phyloP scores from a whole-genome alignment of 225 moss, liverwort and hornwort genomes.

The Physcomitrium patens region DNA sequence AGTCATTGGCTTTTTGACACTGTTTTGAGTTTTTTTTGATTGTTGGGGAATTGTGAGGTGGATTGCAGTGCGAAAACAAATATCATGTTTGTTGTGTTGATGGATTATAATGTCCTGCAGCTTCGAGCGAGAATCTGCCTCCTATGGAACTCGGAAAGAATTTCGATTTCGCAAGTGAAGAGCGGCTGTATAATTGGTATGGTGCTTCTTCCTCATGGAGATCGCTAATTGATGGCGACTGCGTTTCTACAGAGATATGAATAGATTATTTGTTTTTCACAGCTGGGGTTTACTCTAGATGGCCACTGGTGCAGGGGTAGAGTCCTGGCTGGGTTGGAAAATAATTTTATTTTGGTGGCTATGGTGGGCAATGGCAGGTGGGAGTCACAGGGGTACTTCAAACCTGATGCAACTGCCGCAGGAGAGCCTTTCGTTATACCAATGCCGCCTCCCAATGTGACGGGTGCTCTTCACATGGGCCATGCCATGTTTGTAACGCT shows the following conservation, averaged over 20 bases:
- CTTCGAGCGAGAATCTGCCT: conserved; percentile 29
- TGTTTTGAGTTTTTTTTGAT: background rate
- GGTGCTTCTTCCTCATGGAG: background rate
- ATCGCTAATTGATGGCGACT: background rate
- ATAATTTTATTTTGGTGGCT: background rate
- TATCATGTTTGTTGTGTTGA: too few relatives aligned
- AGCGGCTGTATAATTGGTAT: conserved; percentile 50
- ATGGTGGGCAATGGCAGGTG: conserved; percentile 65
- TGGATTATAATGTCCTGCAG: conserved; percentile 8
- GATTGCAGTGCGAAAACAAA: too few relatives aligned
- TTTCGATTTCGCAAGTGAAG: conserved; percentile 51
- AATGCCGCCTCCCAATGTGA: conserved; percentile 98
- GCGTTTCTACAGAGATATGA: background rate
- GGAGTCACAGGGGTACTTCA: conserved; percentile 95
- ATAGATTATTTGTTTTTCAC: background rate
- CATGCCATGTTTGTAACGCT: conserved; percentile 99
- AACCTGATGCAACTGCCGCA: conserved; percentile 64
- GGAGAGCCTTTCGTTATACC: conserved; percentile 88
- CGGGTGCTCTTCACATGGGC: conserved; percentile 98
- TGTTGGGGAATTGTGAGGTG: too few relatives aligned
- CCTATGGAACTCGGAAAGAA: conserved; percentile 52
- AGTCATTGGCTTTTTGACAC: conserved; percentile 9
- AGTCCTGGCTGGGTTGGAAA: too few relatives aligned
- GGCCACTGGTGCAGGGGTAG: too few relatives aligned
- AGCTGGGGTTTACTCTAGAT: background rate